Evolutionary conservation across 129 eudicot species (phyloP).

Genomic region (Pseudognaphalium luteoalbum): DNA sequence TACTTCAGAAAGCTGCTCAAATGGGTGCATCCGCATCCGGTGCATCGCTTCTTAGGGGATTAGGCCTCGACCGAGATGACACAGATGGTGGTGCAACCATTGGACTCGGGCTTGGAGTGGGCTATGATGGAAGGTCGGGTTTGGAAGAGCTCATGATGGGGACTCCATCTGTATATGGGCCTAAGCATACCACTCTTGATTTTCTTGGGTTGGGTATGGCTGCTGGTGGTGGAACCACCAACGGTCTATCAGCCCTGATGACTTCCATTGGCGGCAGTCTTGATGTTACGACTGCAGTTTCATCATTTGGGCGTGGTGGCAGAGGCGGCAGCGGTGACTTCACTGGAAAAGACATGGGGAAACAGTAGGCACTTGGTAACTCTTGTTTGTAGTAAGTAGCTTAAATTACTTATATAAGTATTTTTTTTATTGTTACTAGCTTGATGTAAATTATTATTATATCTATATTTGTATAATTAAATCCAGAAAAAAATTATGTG

Average conservation of each 20-base stretch:
- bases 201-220: constrained; percentile 97
- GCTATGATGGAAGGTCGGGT: constrained; percentile 73
- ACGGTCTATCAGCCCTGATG: constrained; percentile 75
- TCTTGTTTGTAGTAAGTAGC: constrained; percentile 34
- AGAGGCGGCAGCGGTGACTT: constrained; percentile 46
- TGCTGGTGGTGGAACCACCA: constrained; percentile 72
- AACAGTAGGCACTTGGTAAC: constrained; percentile 22
- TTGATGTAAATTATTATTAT: constrained; percentile 37
- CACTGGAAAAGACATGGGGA: constrained; percentile 56
- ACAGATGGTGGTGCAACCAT: constrained; percentile 53
- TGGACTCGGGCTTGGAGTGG: constrained; percentile 76
- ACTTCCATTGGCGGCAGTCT: constrained; percentile 67
- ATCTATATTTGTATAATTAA: constrained; percentile 33
- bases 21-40: constrained; percentile 82
- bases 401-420: constrained; percentile 26
- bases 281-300: constrained; percentile 53
- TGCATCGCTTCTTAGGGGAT: constrained; percentile 78
- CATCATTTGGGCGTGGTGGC: constrained; percentile 25
- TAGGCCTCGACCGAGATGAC: constrained; percentile 64
- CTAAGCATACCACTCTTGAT: constrained; percentile 90
- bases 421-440: constrained; percentile 22
- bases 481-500: constrained; percentile 32
- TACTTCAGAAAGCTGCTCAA: constrained; percentile 95
- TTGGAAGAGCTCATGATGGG: constrained; percentile 91
- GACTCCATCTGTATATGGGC: constrained; percentile 81